Conservation (phyloP, 1,139 yeast species). For the Debaryomyces subglobosus region DNA sequence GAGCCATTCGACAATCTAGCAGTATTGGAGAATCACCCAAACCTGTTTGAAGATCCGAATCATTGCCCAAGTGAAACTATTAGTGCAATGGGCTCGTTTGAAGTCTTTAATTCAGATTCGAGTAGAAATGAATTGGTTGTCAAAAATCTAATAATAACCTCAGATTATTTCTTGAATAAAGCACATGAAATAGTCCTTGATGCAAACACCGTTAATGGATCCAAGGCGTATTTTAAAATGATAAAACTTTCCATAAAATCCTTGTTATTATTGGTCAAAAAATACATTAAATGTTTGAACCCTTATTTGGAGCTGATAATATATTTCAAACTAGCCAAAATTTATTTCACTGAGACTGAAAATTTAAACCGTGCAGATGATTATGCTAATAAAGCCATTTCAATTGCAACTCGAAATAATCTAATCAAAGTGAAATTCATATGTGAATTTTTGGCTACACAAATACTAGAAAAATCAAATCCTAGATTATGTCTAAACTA, state of each 20-base stretch:
- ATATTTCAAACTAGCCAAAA: constrained; percentile 36
- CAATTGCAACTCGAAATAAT: constrained; percentile 34
- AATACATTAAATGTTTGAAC: constrained; percentile 29
- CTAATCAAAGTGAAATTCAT: constrained; percentile 24
- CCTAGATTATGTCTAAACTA: constrained; percentile 31
- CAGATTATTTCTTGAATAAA: constrained; percentile 26
- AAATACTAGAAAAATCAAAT: constrained; percentile 30
- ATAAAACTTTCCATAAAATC: constrained; percentile 45
- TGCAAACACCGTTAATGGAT: constrained; percentile 20
- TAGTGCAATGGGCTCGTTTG: neutral
- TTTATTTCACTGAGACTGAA: constrained; percentile 45
- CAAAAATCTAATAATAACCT: constrained; percentile 11
- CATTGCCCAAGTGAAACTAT: neutral
- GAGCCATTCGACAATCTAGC: neutral
- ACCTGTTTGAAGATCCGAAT: neutral
- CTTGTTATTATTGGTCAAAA: constrained; percentile 31
- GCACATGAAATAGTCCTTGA: constrained; percentile 28
- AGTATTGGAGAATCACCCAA: neutral
- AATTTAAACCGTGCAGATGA: constrained; percentile 43
- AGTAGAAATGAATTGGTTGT: constrained; percentile 7
- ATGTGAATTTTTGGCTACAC: constrained; percentile 37
- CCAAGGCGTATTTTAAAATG: constrained; percentile 33
- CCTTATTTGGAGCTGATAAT: constrained; percentile 35
- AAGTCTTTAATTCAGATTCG: neutral
- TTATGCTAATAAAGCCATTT: constrained; percentile 40